Base-by-base conservation (phyloP, 108 stramenopile genomes). In the Cyclotella kingstonii region DNA sequence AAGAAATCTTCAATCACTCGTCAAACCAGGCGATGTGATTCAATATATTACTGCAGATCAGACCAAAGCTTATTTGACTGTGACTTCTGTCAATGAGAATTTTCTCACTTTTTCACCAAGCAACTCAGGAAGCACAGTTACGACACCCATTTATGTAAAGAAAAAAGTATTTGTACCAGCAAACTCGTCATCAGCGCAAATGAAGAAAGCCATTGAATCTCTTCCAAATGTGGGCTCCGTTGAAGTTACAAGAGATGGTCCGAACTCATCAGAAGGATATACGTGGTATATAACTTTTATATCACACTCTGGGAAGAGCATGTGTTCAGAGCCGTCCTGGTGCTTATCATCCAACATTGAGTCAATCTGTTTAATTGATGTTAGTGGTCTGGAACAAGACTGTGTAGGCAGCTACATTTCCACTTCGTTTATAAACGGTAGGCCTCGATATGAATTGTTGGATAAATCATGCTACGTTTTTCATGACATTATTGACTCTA, bases 261-360 rank as follows among this genome's bases (percentile, higher is more conserved):
- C 73, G 9, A 69, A 70, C 21, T 77, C 86, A 67, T 84, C 79
- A 26, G 79, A 80, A 46, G 93, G 90, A 19, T 89, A 69, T 63
- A 85, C 86, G 44, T 94, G 89, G 86, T 42, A 68, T 19, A 81
- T 94, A n/a, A 85, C 88, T n/a, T 94, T 93, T 40, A 41, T 33
- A 46, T 66, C 73, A 10, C 47, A 63, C 8, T 30, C 52, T 40
- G 70, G 55, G 28, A 50, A 45, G 39, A 29, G 45, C 31, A 40
- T 75, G 12, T 55, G 63, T 18, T 58, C 36, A 27, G 23, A 34
- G 5, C 66, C 29, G 23, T 60, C 66, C 2, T 60, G 45, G 44
- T 60, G 49, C 28, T 26, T 70, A 10, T 19, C 48, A 8, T 21
- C 60, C 19, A 53, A 30, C 14, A 33, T 38, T 36, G 64, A 66